Conservation (phyloP, 2,329 filamentous ascomycete genomes). For the Chaetomium globosum region DNA sequence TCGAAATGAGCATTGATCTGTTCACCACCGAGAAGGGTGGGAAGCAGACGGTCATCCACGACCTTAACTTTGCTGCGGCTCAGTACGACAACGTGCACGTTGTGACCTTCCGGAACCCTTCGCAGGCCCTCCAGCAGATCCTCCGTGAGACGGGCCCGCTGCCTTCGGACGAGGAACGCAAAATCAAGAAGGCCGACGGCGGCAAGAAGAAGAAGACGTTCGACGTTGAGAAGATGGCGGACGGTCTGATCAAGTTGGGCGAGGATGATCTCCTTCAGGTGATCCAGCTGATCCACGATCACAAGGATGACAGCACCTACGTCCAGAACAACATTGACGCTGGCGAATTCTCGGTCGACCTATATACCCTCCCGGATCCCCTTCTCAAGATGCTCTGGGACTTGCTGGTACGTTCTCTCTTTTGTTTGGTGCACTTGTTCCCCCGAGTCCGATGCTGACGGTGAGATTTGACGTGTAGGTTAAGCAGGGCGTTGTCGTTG, state of each 20-base stretch:
- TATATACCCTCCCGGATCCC: conserved; percentile 91
- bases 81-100: conserved; percentile 81
- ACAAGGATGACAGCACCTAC: conserved; percentile 91
- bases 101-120: conserved; percentile 90
- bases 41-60: conserved; percentile 78
- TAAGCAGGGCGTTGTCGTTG: conserved; percentile 26
- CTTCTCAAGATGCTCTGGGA: conserved; percentile 96
- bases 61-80: conserved; percentile 84
- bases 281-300: conserved; percentile 97
- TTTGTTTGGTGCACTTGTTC: not conserved
- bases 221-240: conserved; percentile 96
- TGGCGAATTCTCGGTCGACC: conserved; percentile 96
- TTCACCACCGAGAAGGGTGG: conserved; percentile 82
- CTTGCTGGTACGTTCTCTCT: conserved; percentile 59
- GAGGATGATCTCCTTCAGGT: conserved; percentile 94
- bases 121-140: conserved; percentile 75
- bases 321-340: conserved; percentile 97
- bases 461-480: conserved; percentile 13
- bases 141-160: conserved; percentile 84
- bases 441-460: not conserved
- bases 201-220: conserved; percentile 77
- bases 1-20: conserved; percentile 87
- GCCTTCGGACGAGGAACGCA: conserved; percentile 70
- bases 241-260: conserved; percentile 81
- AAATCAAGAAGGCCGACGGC: conserved; percentile 66